Base-by-base conservation (phyloP, 225 moss, liverwort and hornwort genomes). In the Polytrichum formosum region DNA sequence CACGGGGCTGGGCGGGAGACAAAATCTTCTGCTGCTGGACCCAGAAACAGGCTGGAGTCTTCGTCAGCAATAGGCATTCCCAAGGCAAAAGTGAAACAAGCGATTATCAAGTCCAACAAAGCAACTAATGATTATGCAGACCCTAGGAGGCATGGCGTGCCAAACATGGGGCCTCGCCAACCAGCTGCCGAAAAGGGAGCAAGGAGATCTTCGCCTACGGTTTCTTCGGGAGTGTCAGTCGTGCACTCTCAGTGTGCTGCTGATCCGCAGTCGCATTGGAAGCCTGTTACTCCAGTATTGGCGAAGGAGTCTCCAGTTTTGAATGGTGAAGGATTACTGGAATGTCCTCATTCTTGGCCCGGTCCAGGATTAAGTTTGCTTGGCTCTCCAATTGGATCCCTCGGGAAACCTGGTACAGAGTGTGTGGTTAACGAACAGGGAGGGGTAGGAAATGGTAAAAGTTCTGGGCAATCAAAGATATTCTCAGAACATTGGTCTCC, bases 401-500 rank as follows among this genome's bases (percentile, higher is more conserved):
- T 65, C 69, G 72, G 58, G 35, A 78, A 53, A 28, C 5, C 74
- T 71, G 26, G 53, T 28, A 28, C 65, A 66, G 87, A 84, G 70
- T 27, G 55, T 67, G 19, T 54, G 30, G 74, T 67, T 73, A 21
- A 61, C 61, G 76, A 62, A 5, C 78, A 74, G 20, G 26, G 69
- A 25, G 67, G 26, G 21, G 56, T 63, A 16, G 66, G 23, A 37
- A 46, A 63, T 74, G 59, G 59, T 55, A 80, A 83, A 46, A 76
- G 67, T 78, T 66, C 56, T 76, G 30, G 27, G 5, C 78, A 84
- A 28, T 70, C 84, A 23, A 81, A 81, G 73, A 65, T 84, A 74
- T 84, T 87, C 35, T 28, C 74, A 58, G 87, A 87, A 26, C 77
- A 87, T 75, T 87, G 84, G 87, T 74, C 74, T 67, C 37, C 63